Base-by-base conservation (phyloP, 768 basidiomycete genomes). In the Leccinum longicurvipes region DNA sequence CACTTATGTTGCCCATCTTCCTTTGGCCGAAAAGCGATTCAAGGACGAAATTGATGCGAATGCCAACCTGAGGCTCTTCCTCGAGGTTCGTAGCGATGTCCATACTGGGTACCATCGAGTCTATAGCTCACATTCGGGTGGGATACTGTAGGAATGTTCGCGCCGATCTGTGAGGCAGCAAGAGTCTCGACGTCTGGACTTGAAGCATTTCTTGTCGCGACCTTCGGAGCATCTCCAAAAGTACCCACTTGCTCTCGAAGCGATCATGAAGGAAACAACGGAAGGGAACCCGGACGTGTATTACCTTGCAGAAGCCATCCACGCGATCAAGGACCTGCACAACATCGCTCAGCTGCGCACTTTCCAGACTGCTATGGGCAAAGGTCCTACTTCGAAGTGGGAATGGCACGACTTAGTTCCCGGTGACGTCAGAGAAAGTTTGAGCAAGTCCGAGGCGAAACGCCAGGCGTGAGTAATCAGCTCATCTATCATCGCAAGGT, bases 391-490 rank as follows among this genome's bases (percentile, higher is more conserved):
- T 2, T 82, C 80, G 3, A 93, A 91, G 67, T 85, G 89, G 79
- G 90, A 94, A 60, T 98, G 94, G 94, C 84, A 91, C 66, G 90
- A 95, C 68, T 72, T 97, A 17, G 90, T 95, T 5, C 72, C 87
- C 1, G 73, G 81, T 42, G 91, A 93, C 39, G 65, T 84, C 10
- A 76, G 84, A 48, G 78, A 81, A 61, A 68, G 63, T 2, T 77
- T 94, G 57, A 71, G 81, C 11, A 91, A 91, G 73, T 76, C 86
- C 42, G 92, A 93, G 66, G 76, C 81, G 19, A 92, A 92, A 69
- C 82, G 92, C 31, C 93, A 96, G 73, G 80, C 86, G 92, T 94
- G 68, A 72, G 90, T 39, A 39, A 19, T 39, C 72, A 36, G 4
- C 17, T 23, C 15, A 10, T 56, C 23, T 28, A n/a, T 52, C 31